A percentile compares a stretch with the other conserved stretches of the same genome.
phyloP scores from a whole-genome alignment of 2,329 filamentous ascomycete species.

The Blastomyces emzantsi region DNA sequence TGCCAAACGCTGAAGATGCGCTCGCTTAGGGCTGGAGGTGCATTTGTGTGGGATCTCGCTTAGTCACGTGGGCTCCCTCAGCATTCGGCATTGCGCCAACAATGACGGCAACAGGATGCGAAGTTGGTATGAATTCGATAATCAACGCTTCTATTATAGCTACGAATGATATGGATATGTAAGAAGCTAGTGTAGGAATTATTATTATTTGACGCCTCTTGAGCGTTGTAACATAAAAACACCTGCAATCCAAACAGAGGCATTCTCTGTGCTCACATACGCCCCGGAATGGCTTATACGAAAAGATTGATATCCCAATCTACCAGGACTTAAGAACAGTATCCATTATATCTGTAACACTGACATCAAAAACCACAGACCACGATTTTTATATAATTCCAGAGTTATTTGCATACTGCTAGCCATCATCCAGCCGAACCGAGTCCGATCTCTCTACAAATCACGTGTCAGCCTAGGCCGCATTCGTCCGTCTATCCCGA shows the following conservation, averaged over 20 bases:
- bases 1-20: constrained; percentile 12
- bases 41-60: constrained; percentile 17
- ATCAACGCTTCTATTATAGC: background rate
- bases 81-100: background rate
- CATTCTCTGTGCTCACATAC: background rate
- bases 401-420: too few relatives aligned
- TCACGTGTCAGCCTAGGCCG: constrained; percentile 3
- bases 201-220: background rate
- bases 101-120: background rate
- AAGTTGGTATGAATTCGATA: background rate
- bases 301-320: background rate
- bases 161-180: background rate
- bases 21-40: constrained; percentile 10
- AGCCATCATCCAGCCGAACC: too few relatives aligned
- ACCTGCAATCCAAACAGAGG: background rate
- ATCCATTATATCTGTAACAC: background rate
- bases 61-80: constrained; percentile 9
- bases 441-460: background rate
- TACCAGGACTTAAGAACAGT: background rate
- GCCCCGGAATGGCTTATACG: background rate
- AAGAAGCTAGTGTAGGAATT: background rate
- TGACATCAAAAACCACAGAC: background rate
- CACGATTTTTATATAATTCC: too few relatives aligned
- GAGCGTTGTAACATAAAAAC: background rate
- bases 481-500: constrained; percentile 3